Conservation (phyloP, 768 basidiomycete species). For the Crassisporium funariophilum region DNA sequence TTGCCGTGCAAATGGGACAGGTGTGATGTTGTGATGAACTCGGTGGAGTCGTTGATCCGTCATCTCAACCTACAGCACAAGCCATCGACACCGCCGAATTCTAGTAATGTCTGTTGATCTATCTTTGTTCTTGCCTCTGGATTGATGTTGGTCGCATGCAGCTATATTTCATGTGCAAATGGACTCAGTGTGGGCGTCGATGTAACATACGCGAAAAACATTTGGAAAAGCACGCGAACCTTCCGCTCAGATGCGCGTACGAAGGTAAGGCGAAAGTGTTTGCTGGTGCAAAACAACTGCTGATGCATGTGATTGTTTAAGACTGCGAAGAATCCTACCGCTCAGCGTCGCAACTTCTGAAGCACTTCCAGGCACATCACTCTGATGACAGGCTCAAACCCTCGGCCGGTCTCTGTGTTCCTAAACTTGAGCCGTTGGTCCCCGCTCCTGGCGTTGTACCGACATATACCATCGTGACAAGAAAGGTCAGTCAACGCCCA, state of each 20-base stretch:
- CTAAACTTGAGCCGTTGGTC: conserved; percentile 31
- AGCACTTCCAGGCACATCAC: conserved; percentile 48
- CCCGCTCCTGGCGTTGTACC: conserved; percentile 48
- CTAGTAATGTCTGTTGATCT: conserved; percentile 18
- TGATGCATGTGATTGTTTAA: conserved; percentile 25
- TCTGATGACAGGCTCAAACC: conserved; percentile 37
- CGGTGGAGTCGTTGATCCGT: conserved; percentile 44
- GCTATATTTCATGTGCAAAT: conserved; percentile 50
- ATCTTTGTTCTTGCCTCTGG: conserved; percentile 3
- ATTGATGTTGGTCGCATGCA: conserved; percentile 18
- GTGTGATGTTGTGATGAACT: conserved; percentile 59
- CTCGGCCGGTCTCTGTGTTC: conserved; percentile 34
- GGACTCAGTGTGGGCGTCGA: conserved; percentile 56
- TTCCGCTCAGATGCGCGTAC: conserved; percentile 48
- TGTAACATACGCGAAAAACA: conserved; percentile 49
- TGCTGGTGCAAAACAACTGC: conserved; percentile 1
- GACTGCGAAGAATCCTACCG: conserved; percentile 57
- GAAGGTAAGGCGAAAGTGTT: conserved; percentile 41
- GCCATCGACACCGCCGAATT: conserved; percentile 10
- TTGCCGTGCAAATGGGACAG: conserved; percentile 59
- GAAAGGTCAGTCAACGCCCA: conserved; percentile 41
- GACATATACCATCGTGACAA: conserved; percentile 50
- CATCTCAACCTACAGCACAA: conserved; percentile 51
- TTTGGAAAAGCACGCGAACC: conserved; percentile 51
- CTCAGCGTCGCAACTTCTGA: conserved; percentile 47